A percentile compares a stretch with the other conserved stretches of the same genome.
Conservation (phyloP, 257 asterid genomes). For the Nicotiana obtusifolia region DNA sequence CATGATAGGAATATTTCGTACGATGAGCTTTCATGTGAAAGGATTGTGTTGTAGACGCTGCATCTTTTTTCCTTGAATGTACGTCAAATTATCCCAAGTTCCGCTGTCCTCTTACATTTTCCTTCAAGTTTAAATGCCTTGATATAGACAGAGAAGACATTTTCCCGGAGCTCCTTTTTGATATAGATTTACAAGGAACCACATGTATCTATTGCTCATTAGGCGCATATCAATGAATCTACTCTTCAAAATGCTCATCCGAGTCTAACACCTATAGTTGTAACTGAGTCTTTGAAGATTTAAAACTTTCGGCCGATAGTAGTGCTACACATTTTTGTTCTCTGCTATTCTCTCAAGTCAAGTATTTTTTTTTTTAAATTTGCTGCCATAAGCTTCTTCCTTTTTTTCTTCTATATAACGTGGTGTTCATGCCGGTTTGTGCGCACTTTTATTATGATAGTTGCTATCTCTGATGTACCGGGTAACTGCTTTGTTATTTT, state of each 20-base stretch:
- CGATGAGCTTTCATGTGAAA: neutral
- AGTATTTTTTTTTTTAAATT: too few relatives aligned
- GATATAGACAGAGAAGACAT: neutral
- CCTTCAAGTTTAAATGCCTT: neutral
- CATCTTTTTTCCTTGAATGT: neutral
- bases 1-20: conserved; percentile 4
- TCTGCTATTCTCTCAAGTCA: neutral
- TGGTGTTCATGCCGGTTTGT: too few relatives aligned
- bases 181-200: neutral
- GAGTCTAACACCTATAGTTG: neutral
- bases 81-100: neutral
- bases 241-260: neutral
- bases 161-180: neutral
- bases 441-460: too few relatives aligned
- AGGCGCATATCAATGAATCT: neutral
- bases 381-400: too few relatives aligned
- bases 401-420: too few relatives aligned
- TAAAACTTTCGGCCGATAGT: neutral
- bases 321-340: neutral
- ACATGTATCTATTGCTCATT: neutral
- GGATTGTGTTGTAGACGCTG: neutral
- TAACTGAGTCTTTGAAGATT: neutral
- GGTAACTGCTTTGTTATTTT: too few relatives aligned
- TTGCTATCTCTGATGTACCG: too few relatives aligned
- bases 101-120: neutral